Base-by-base conservation (phyloP, 2,329 filamentous ascomycete genomes). In the Fusarium denticulatum region DNA sequence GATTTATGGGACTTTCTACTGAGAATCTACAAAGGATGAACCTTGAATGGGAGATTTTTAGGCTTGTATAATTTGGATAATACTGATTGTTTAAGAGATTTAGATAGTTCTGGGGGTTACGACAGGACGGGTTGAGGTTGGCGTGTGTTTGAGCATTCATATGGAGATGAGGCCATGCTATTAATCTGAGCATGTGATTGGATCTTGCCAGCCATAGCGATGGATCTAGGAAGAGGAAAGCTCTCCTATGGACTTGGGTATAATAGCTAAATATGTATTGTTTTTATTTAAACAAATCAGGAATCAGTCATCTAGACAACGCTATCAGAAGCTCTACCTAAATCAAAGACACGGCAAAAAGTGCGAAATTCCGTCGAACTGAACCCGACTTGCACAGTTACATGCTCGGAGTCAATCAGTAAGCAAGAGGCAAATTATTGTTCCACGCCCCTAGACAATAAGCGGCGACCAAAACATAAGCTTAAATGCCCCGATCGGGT, bases 241-340 rank as follows among this genome's bases (percentile, higher is more conserved):
- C 8, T 15, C 8, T n/a, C 10, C 2, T 42, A 10, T 42, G 1
- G 39, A 15, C 39, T n/a, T 42, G 5, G 8, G 22, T 15, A 15
- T 40, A 40, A 28, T 28, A 7, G 28, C 28, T 28, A 7, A 28
- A 28, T 6, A 28, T 28, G 28, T 28, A 7, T 28, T 28, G 28
- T 28, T 28, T 28, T 28, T 28, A 28, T 28, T 28, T 7, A 6
- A 6, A 28, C 28, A 28, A 28, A 28, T 28, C 28, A 28, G 28
- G 6, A 28, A 28, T 28, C 14, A 16, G 34, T 1, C 16, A 16
- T 16, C 34, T 34, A 34, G 34, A 34, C 6, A 46, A 26, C 2
- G 7, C 5, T 15, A 11, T 7, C 0, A 6, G 3, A 28, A 26
- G 4, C 5, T 46, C 13, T 10, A 11, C 5, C 18, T 0, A 9